Percentiles rank a stretch among this genome's conserved stretches.
Evolutionary conservation across 2,329 filamentous ascomycete species (phyloP).

Genomic region (Epichloe scottii): DNA sequence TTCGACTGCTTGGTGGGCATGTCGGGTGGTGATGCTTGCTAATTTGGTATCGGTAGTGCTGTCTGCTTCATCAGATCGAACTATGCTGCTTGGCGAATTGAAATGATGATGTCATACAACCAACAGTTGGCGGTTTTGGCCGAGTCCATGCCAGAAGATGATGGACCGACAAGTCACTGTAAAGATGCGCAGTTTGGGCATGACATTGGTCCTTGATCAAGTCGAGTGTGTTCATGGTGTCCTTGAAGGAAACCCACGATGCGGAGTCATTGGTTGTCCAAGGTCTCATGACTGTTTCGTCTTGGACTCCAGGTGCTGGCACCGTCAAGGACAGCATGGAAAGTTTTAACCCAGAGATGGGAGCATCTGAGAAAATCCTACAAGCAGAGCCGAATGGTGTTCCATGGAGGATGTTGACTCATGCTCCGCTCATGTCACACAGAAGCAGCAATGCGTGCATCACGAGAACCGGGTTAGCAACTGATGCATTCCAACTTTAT

Average conservation of each 20-base stretch:
- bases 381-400: no score
- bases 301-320: not conserved
- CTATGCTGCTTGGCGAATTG: conserved; percentile 71
- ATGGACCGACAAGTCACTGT: not conserved
- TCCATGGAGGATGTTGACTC: no score
- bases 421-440: no score
- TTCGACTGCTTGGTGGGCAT: not conserved
- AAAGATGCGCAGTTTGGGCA: not conserved
- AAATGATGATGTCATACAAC: conserved; percentile 23
- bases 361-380: no score
- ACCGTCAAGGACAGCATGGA: not conserved
- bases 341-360: not conserved
- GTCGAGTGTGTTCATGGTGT: no score
- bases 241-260: no score
- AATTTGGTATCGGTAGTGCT: conserved; percentile 50
- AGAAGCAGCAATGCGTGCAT: no score
- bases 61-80: conserved; percentile 81
- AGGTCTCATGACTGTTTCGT: no score
- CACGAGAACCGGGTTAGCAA: no score
- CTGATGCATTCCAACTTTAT: no score
- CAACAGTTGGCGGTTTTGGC: not conserved
- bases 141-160: not conserved
- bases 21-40: conserved; percentile 12
- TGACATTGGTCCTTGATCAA: not conserved
- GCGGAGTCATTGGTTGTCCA: not conserved